These are phyloP conservation scores for Yamadazyma paraphyllophila DNA, from an alignment of 805 yeast genomes.

Conservation along the genomic window DNA sequence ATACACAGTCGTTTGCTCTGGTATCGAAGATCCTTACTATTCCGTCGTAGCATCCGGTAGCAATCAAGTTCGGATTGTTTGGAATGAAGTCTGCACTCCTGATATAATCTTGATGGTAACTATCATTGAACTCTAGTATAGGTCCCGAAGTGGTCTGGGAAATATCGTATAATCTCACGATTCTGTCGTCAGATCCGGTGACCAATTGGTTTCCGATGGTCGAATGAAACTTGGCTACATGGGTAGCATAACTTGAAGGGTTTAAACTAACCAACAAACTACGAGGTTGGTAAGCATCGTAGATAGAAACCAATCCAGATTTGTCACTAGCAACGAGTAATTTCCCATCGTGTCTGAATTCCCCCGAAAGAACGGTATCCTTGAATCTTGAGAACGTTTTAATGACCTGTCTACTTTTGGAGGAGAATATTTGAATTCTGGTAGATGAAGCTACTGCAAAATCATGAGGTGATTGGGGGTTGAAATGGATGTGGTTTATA, in stretches of 20 bases:
- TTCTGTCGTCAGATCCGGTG: constrained; percentile 89
- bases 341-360: constrained; percentile 88
- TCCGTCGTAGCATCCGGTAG: constrained; percentile 95
- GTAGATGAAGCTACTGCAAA: constrained; percentile 92
- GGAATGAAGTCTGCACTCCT: constrained; percentile 80
- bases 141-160: constrained; percentile 71
- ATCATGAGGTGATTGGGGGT: constrained; percentile 71
- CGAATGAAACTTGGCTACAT: constrained; percentile 90
- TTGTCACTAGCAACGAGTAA: constrained; percentile 93
- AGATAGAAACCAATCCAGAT: constrained; percentile 86
- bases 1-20: constrained; percentile 58
- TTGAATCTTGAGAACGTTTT: constrained; percentile 86
- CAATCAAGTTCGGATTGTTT: constrained; percentile 69
- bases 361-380: constrained; percentile 90
- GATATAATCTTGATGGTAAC: constrained; percentile 84
- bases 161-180: constrained; percentile 85
- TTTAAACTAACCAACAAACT: constrained; percentile 74
- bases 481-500: constrained; percentile 82
- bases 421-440: constrained; percentile 85
- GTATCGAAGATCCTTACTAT: constrained; percentile 80
- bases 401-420: constrained; percentile 89
- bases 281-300: constrained; percentile 79
- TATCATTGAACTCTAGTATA: constrained; percentile 52
- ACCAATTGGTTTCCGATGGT: constrained; percentile 67
- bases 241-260: constrained; percentile 87